A percentile compares a stretch with the other conserved stretches of the same genome.
These are phyloP conservation scores for Sordariomycetes sp. DNA, from an alignment of 2,329 filamentous ascomycete genomes.

Conservation along the genomic window DNA sequence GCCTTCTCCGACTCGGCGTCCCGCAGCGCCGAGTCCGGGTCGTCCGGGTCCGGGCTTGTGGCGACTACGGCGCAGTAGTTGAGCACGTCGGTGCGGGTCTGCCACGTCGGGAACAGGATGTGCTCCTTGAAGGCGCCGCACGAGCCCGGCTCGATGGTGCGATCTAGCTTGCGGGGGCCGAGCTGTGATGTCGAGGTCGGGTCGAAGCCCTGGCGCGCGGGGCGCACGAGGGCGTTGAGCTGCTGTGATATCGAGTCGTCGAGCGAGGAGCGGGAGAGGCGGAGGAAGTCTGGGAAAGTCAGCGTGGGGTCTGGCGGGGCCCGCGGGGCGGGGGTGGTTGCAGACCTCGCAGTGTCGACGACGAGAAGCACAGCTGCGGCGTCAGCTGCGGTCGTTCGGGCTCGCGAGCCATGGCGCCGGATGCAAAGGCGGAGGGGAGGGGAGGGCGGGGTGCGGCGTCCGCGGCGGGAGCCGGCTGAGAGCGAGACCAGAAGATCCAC, in stretches of 20 bases:
- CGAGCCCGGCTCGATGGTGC: conserved; percentile 40
- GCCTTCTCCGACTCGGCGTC: conserved; percentile 58
- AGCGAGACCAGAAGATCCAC: conserved; percentile 2
- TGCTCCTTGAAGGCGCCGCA: conserved; percentile 63
- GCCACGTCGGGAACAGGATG: conserved; percentile 82
- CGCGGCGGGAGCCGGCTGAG: not conserved
- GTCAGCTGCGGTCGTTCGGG: conserved; percentile 27
- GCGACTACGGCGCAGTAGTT: conserved; percentile 85
- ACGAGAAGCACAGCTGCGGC: conserved; percentile 69
- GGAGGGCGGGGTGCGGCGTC: not conserved
- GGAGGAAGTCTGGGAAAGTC: conserved; percentile 64
- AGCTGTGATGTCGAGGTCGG: conserved; percentile 61
- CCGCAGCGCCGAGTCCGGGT: conserved; percentile 60
- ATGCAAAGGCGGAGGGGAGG: not conserved
- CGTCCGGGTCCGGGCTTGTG: conserved; percentile 73
- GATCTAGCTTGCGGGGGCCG: conserved; percentile 32
- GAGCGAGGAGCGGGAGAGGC: conserved; percentile 68
- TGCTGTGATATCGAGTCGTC: conserved; percentile 93
- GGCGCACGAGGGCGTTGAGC: conserved; percentile 77
- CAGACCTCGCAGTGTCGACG: conserved; percentile 53
- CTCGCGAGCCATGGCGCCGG: not conserved
- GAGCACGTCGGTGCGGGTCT: conserved; percentile 66
- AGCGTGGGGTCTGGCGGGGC: not conserved
- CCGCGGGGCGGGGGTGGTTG: not conserved
- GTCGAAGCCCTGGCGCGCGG: conserved; percentile 61